A percentile compares a stretch with the other conserved stretches of the same genome.
Evolutionary conservation across 352 stramenopile genomes (phyloP).

Genomic region (Pythium brassicae): DNA sequence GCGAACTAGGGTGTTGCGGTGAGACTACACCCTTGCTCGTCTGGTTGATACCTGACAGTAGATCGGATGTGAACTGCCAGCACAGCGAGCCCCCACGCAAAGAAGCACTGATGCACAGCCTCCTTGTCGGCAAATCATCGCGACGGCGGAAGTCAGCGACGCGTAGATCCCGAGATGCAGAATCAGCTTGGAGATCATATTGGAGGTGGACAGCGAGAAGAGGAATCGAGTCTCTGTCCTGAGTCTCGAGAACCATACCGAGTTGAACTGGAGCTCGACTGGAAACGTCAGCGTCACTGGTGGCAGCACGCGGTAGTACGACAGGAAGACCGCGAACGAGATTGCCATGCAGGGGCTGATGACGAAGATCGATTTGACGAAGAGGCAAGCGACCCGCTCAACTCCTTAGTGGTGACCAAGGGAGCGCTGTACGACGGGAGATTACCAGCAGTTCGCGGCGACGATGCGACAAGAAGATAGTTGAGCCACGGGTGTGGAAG

Average conservation of each 20-base stretch:
- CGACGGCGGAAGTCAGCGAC: slow-evolving; percentile 4
- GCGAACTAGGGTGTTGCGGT: slow-evolving; percentile 10
- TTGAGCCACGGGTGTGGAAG: slow-evolving; percentile 10
- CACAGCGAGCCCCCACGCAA: slow-evolving; percentile 17
- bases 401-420: slow-evolving; percentile 1
- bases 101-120: slow-evolving; percentile 18
- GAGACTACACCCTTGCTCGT: background rate
- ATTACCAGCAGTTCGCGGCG: slow-evolving; percentile 10
- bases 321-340: slow-evolving; percentile 6
- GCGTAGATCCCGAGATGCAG: slow-evolving; percentile 20
- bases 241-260: slow-evolving; percentile 17
- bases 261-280: slow-evolving; percentile 12
- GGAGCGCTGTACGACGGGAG: slow-evolving; percentile 5
- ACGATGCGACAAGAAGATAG: slow-evolving; percentile 7
- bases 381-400: slow-evolving; percentile 4
- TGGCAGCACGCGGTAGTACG: slow-evolving; percentile 8
- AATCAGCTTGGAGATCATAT: slow-evolving; percentile 19
- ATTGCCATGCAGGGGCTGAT: slow-evolving; percentile 11
- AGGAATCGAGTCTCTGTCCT: slow-evolving; percentile 22
- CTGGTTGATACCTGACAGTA: background rate
- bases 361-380: slow-evolving; percentile 9
- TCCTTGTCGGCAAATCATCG: background rate
- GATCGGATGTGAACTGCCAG: slow-evolving; percentile 14
- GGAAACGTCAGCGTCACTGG: slow-evolving; percentile 12
- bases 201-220: slow-evolving; percentile 7